A percentile compares a stretch with the other conserved stretches of the same genome.
These are phyloP conservation scores for Dioscorea alata DNA, from an alignment of 106 monocot species.

Conservation along the genomic window DNA sequence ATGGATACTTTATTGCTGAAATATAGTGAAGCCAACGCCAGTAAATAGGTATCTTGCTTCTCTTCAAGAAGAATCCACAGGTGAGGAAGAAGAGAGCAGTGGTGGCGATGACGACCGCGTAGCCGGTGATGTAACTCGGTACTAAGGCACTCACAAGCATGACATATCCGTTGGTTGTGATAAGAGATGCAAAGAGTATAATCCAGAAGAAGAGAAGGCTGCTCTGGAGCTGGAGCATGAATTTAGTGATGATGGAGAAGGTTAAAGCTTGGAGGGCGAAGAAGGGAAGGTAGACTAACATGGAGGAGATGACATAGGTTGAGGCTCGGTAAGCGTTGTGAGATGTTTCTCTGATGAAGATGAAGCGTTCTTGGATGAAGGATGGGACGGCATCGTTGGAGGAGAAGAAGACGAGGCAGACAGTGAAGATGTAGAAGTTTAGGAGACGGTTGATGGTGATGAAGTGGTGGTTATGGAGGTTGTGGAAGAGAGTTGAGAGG, in stretches of 20 bases:
- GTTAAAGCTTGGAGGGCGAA: constrained; percentile 22
- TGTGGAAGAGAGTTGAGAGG: constrained; percentile 35
- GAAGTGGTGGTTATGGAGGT: constrained; percentile 2
- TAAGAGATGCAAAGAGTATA: constrained; percentile 22
- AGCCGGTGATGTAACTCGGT: constrained; percentile 31
- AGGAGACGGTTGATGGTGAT: constrained; percentile 26
- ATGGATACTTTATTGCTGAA: constrained; percentile 28
- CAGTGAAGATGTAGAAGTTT: constrained; percentile 49
- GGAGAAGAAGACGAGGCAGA: constrained; percentile 47
- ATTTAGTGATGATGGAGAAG: constrained; percentile 18
- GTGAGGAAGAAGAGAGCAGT: constrained; percentile 33
- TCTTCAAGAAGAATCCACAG: constrained; percentile 25
- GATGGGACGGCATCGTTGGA: constrained; percentile 43
- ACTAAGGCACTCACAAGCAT: constrained; percentile 28
- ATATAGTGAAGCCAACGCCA: constrained; percentile 27
- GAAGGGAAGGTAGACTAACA: constrained; percentile 43
- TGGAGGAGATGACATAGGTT: constrained; percentile 36
- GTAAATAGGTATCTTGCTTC: constrained; percentile 3
- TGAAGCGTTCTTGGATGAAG: constrained; percentile 60
- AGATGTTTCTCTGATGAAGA: constrained; percentile 48
- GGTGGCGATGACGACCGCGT: constrained; percentile 29
- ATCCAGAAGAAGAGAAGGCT: constrained; percentile 17
- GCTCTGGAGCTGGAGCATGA: constrained; percentile 11
- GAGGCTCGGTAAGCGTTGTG: constrained; percentile 51
- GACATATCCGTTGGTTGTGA: constrained; percentile 26